phyloP scores from a whole-genome alignment of 805 yeast species.

The Lipomyces yamanashiensis region DNA sequence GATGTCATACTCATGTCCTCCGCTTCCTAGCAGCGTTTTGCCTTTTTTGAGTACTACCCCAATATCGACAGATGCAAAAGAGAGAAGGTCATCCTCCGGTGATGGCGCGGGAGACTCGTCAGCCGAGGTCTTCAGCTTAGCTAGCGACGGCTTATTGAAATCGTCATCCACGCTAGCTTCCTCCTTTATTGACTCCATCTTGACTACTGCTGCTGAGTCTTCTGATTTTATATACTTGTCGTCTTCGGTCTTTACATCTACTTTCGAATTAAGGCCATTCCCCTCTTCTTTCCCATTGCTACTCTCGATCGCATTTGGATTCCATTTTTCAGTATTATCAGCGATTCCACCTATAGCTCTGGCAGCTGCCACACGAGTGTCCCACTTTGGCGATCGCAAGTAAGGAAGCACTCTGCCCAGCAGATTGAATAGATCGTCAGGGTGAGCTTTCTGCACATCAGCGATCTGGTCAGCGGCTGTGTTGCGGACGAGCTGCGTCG shows the following conservation, averaged over 20 bases:
- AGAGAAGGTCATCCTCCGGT: slow-evolving; percentile 41
- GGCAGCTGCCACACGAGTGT: slow-evolving; percentile 92
- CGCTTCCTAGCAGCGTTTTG: slow-evolving; percentile 63
- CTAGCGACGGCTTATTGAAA: background rate
- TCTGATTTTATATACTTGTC: background rate
- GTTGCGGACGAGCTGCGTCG: slow-evolving; percentile 88
- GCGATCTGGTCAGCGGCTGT: slow-evolving; percentile 98
- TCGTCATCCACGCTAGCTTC: background rate
- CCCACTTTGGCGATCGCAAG: slow-evolving; percentile 85
- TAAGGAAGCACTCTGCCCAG: slow-evolving; percentile 91
- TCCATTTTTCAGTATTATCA: slow-evolving; percentile 77
- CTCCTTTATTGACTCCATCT: background rate
- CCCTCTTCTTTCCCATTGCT: slow-evolving; percentile 2
- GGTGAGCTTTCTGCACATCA: slow-evolving; percentile 90
- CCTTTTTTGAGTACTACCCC: slow-evolving; percentile 48
- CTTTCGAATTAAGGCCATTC: too few species aligned
- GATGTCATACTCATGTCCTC: slow-evolving; percentile 55
- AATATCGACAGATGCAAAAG: slow-evolving; percentile 47
- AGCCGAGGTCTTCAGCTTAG: background rate
- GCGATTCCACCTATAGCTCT: slow-evolving; percentile 93
- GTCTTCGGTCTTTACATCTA: background rate
- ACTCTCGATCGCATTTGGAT: slow-evolving; percentile 59
- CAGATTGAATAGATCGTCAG: slow-evolving; percentile 84
- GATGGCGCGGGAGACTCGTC: slow-evolving; percentile 1
- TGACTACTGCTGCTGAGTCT: background rate